Evolutionary conservation across 495 filamentous ascomycete species (phyloP).

Genomic region (Neurospora sp.): DNA sequence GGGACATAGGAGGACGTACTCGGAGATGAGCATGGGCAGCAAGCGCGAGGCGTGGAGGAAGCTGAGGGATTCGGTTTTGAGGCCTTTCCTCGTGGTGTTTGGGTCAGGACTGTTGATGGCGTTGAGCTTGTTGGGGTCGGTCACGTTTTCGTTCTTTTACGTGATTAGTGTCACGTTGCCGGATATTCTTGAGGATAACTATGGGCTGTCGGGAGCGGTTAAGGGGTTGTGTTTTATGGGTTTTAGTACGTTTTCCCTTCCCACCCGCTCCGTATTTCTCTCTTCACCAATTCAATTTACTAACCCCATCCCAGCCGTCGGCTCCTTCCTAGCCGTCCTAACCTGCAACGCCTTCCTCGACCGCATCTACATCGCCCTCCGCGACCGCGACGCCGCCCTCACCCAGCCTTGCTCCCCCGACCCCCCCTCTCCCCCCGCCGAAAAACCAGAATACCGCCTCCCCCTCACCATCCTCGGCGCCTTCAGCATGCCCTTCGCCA

Average conservation of each 20-base stretch:
- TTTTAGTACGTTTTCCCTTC: slow-evolving; percentile 37
- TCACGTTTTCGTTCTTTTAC: slow-evolving; percentile 46
- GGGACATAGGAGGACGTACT: slow-evolving; percentile 13
- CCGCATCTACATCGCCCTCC: slow-evolving; percentile 40
- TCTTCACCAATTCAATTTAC: too few species aligned
- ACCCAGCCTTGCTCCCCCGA: slow-evolving; percentile 11
- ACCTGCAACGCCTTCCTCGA: slow-evolving; percentile 38
- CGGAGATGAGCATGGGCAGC: slow-evolving; percentile 31
- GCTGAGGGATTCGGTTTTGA: slow-evolving; percentile 31
- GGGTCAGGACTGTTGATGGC: slow-evolving; percentile 39
- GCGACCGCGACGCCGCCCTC: slow-evolving; percentile 25
- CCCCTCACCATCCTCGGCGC: slow-evolving; percentile 38
- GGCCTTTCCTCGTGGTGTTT: slow-evolving; percentile 39
- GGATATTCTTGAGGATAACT: slow-evolving; percentile 37
- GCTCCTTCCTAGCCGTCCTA: slow-evolving; percentile 38
- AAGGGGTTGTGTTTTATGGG: slow-evolving; percentile 37
- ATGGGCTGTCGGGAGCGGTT: slow-evolving; percentile 35
- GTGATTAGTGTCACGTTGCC: slow-evolving; percentile 43
- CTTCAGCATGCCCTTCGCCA: slow-evolving; percentile 30
- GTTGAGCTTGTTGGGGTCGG: slow-evolving; percentile 38
- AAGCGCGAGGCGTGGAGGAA: slow-evolving; percentile 17
- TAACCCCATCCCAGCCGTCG: slow-evolving; percentile 34
- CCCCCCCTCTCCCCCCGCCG: too few species aligned
- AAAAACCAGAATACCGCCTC: slow-evolving; percentile 39
- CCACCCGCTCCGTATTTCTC: too few species aligned